Evolutionary conservation across 257 asterid genomes (phyloP), one percentile per base, ranked within the genome.

Genomic region (Thymus mandschuricus): DNA sequence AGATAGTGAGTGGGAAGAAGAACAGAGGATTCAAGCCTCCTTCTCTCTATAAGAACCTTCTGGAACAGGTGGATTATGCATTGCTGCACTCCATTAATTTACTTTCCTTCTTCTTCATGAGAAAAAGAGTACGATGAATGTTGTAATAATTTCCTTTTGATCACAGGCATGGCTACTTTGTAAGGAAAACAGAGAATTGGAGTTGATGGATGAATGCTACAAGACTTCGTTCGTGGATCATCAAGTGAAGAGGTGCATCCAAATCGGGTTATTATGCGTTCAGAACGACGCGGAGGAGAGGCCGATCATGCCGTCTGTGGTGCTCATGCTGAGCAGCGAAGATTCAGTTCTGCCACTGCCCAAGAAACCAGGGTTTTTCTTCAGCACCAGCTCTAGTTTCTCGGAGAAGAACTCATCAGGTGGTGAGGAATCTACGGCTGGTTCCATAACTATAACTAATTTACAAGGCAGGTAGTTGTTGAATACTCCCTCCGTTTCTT

Each of bases 1-100:
- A 68, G 70, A 75, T 75, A 29, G 75, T 75, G 33, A 75, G 70
- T 31, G 79, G 75, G 10, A 51, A 51, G 8, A 75, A 40, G 65
- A 75, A 60, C 65, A 60, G 59, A 43, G 50, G 70, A 11, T 74
- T 58, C 41, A 35, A 48, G 27, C 60, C 56, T 28, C 68, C 35
- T 66, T 31, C 43, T 45, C 6, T 30, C 43, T 60, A 50, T 10
- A 46, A 29, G 6, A 75, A 61, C 59, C 79, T 68, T 68, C 11
- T 60, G 52, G 69, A 54, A 75, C 51, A 75, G 72, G 78, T 73
- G 55, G 57, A 10, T 8, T 10, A 5, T 10, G 9, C 29, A 10
- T 12, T 29, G 21, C 1, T 65, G 33, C 46, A 12, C 2, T 7
- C 33, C 33, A 6, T 45, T 35, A 35, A 0, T 1, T 60, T 60